Base-by-base conservation (phyloP, 2,329 filamentous ascomycete genomes). In the Aureobasidium namibiae region DNA sequence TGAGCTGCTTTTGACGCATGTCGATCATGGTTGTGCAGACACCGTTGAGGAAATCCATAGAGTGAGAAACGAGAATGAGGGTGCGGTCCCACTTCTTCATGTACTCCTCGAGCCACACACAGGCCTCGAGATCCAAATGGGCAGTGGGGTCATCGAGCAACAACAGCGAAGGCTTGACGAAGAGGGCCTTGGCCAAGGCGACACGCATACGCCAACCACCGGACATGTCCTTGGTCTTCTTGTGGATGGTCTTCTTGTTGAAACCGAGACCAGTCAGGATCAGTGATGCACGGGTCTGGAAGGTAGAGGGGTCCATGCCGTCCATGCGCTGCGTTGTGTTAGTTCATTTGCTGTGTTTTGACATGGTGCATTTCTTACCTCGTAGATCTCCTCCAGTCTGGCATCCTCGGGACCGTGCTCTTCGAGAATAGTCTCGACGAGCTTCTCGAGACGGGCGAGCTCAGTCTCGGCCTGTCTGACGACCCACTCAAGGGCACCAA, bases 161-260 rank as follows among this genome's bases (percentile, higher is more conserved):
- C 53, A 99, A 85, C 60, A 99, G 82, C 18, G 91, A 94, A 36
- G 95, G 94, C 83, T 95, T 95, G 78, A 99, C 92, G 80, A 99
- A 99, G 56, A 99, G 87, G 60, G 94, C 94, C 82, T 97, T 96
- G 73, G 83, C 94, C 62, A 99, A 86, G 60, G 94, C 94, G 61
- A 99, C 94, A 83, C 95, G 90, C 94, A 99, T 99, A 82, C 92
- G 87, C 94, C 94, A 99, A 69, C 94, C 94, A 90, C 94, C 94
- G 66, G 94, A 99, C 95, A 99, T 99, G 75, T 99, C 95, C 84
- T 97, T 99, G 69, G 95, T 99, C 86, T 95, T 96, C 85, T 99
- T 99, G 76, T 95, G 81, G 72, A 99, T 97, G 60, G 95, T 99
- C 67, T 77, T 78, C 82, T 97, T 97, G 86, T 99, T 96, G 85